Conservation (phyloP, 2,329 filamentous ascomycete genomes). For the Zasmidium cellare region DNA sequence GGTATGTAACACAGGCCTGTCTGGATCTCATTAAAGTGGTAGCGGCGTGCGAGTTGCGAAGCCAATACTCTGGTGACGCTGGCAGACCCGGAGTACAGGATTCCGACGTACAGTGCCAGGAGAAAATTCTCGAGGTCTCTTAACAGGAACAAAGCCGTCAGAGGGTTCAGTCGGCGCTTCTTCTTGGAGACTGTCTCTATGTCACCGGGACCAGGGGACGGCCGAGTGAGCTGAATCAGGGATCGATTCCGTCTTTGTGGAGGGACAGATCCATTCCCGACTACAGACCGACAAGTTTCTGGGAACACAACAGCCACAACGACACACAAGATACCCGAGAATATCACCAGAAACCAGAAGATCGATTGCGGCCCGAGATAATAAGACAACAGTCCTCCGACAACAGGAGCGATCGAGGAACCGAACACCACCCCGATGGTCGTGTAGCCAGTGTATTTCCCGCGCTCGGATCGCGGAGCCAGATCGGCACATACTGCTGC, state of each 20-base stretch:
- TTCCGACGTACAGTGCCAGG: no score
- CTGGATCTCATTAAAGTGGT: no score
- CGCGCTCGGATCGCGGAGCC: constrained; percentile 66
- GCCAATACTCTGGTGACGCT: no score
- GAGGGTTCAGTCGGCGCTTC: no score
- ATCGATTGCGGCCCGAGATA: constrained; percentile 60
- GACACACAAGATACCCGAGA: constrained; percentile 49
- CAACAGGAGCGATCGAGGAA: constrained; percentile 56
- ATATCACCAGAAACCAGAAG: constrained; percentile 52
- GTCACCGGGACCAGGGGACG: constrained; percentile 19
- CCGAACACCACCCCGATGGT: constrained; percentile 56
- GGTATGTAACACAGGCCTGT: no score
- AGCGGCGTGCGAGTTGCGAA: no score
- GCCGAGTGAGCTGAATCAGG: constrained; percentile 44
- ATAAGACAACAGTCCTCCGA: constrained; percentile 64
- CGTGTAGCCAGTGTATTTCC: constrained; percentile 71
- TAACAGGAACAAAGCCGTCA: no score
- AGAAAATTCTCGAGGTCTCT: no score
- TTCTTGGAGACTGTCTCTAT: constrained; percentile 24
- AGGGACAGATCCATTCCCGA: constrained; percentile 62
- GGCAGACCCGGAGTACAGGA: no score
- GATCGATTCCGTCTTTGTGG: constrained; percentile 61
- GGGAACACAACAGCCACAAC: constrained; percentile 59
- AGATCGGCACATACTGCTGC: constrained; percentile 74
- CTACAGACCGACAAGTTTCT: constrained; percentile 51